Percentiles rank a stretch among this genome's conserved stretches.
Evolutionary conservation across 225 moss, liverwort and hornwort species (phyloP).

Genomic region (Bryum argenteum): DNA sequence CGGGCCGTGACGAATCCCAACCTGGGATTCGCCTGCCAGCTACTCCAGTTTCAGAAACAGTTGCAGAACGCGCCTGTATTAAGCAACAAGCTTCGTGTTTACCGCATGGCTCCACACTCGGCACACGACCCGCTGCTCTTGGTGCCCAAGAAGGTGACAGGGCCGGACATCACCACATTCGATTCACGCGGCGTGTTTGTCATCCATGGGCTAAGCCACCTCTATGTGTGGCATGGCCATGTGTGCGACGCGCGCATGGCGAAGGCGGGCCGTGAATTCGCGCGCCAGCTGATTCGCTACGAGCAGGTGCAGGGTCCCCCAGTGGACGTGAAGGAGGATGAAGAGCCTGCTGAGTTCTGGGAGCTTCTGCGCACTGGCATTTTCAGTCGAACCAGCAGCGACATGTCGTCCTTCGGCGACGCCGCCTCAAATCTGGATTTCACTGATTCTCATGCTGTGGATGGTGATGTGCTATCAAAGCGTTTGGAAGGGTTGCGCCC

Average conservation of each 20-base stretch:
- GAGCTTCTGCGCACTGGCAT: conserved; percentile 51
- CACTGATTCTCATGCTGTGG: conserved; percentile 31
- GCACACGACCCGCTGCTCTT: conserved; percentile 77
- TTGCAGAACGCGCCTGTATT: conserved; percentile 54
- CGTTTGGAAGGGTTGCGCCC: conserved; percentile 39
- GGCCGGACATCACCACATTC: conserved; percentile 55
- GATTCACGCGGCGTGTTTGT: conserved; percentile 85
- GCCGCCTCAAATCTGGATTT: conserved; percentile 14
- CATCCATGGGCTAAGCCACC: conserved; percentile 67
- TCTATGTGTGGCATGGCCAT: conserved; percentile 79
- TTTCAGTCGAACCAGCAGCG: conserved; percentile 56
- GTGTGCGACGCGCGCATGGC: conserved; percentile 62
- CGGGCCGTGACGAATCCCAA: conserved; percentile 84
- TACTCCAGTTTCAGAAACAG: conserved; percentile 85
- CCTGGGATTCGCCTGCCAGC: conserved; percentile 87
- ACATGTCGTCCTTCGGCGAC: conserved; percentile 41
- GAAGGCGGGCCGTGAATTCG: conserved; percentile 67
- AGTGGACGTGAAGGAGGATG: conserved; percentile 55
- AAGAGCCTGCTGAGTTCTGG: conserved; percentile 56
- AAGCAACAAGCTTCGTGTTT: conserved; percentile 67
- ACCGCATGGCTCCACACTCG: conserved; percentile 83
- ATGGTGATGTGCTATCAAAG: conserved; percentile 44
- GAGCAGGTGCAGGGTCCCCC: conserved; percentile 66
- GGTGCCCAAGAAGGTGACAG: conserved; percentile 72
- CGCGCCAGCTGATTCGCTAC: conserved; percentile 73